Conservation (phyloP, 2,329 filamentous ascomycete genomes). For the Nigrospora oryzae region DNA sequence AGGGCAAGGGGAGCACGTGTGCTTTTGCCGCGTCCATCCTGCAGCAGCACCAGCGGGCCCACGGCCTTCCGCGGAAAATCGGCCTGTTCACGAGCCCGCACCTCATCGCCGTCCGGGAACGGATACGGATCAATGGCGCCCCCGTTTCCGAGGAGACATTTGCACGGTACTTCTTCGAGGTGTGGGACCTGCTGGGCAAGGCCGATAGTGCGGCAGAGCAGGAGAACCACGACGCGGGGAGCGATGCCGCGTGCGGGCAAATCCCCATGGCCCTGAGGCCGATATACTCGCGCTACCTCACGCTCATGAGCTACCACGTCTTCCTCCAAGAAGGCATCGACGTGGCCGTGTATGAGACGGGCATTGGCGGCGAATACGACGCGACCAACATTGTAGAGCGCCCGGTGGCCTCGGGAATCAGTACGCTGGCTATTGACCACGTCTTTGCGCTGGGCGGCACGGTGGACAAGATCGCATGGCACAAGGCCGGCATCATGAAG, state of each 20-base stretch:
- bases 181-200: slow-evolving; percentile 47
- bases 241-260: slow-evolving; percentile 15
- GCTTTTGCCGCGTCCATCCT: slow-evolving; percentile 60
- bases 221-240: neutral
- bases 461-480: slow-evolving; percentile 61
- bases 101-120: slow-evolving; percentile 57
- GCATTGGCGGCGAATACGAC: slow-evolving; percentile 60
- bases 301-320: slow-evolving; percentile 58
- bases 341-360: slow-evolving; percentile 56
- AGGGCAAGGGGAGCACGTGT: slow-evolving; percentile 68
- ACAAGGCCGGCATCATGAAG: slow-evolving; percentile 68
- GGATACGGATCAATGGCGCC: slow-evolving; percentile 52
- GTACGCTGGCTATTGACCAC: slow-evolving; percentile 62
- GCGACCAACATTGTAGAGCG: slow-evolving; percentile 57
- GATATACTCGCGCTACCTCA: slow-evolving; percentile 54
- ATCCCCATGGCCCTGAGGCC: slow-evolving; percentile 33
- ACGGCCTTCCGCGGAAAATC: slow-evolving; percentile 25
- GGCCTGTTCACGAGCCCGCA: slow-evolving; percentile 65
- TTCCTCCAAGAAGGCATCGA: slow-evolving; percentile 57
- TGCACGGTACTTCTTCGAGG: slow-evolving; percentile 58
- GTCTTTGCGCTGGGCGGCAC: slow-evolving; percentile 53
- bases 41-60: slow-evolving; percentile 32
- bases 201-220: slow-evolving; percentile 1
- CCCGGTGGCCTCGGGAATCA: slow-evolving; percentile 52
- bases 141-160: slow-evolving; percentile 53